A percentile compares a stretch with the other conserved stretches of the same genome.
phyloP scores from a whole-genome alignment of 139 green algal species.

The Chlorella sp. region DNA sequence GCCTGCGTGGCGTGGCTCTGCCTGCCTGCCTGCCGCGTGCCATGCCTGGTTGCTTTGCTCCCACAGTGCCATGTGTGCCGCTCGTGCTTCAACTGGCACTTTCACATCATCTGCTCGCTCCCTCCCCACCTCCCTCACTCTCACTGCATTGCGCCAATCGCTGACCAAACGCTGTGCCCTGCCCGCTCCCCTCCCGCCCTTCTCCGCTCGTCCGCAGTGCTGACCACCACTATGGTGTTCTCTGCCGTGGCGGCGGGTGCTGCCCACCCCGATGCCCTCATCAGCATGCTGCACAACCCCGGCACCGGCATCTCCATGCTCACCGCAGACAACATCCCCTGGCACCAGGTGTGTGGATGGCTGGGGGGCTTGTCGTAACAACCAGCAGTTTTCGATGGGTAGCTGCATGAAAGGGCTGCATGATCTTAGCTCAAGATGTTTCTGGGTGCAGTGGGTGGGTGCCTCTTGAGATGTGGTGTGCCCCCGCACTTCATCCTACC shows the following conservation, averaged over 20 bases:
- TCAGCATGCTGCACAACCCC: constrained; percentile 11
- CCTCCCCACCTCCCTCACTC: no score
- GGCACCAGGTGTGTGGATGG: constrained; percentile 21
- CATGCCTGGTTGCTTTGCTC: not conserved
- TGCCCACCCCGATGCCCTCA: constrained; percentile 31
- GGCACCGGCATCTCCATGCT: not conserved
- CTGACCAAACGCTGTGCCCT: not conserved
- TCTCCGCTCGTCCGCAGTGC: constrained; percentile 19
- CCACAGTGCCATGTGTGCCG: not conserved
- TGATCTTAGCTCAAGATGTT: no score
- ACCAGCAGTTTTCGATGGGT: no score
- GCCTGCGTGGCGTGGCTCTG: not conserved
- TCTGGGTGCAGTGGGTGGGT: no score
- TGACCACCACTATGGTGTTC: constrained; percentile 51
- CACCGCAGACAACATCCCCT: constrained; percentile 39
- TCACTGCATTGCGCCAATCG: not conserved
- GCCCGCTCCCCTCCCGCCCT: not conserved
- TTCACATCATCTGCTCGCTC: not conserved
- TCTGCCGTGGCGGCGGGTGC: constrained; percentile 12
- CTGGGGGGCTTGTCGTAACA: no score
- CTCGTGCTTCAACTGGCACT: not conserved
- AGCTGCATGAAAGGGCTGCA: no score
- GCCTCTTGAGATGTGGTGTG: no score
- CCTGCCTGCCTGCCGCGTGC: no score
- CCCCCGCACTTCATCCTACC: no score